Evolutionary conservation across 108 stramenopile species (phyloP), one percentile per base, ranked within the genome.

Genomic region (Nitzschia sp.): DNA sequence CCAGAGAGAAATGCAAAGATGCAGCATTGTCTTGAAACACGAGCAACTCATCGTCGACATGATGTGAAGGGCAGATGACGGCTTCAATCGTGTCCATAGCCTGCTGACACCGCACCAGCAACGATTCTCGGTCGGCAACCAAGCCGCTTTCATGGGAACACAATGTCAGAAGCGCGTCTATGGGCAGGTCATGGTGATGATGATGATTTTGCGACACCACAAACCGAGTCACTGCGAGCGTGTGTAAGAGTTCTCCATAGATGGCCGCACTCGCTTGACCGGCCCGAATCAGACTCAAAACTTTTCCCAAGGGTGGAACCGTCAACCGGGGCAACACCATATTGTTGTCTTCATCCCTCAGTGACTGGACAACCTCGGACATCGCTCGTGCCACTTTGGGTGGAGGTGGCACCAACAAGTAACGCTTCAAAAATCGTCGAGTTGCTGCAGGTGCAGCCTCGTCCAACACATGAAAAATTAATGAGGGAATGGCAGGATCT

Each of bases 211-310:
- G 32, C 8, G 55, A 74, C 34, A 80, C 47, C 25, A 76, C 48
- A 34, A 72, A 63, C 58, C 5, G 26, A 0, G 85, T 83, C 3
- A 86, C 73, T 58, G 80, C 66, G n/a, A 94, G 61, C 22, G 79
- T 72, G 21, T 73, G 70, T 4, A 89, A 36, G n/a, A 92, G 46
- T 47, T 91, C 85, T 3, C 89, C 74, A 78, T 85, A 91, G 16
- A 94, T 84, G 8, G 78, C 25, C 2, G 89, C 90, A 45, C 85
- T 80, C 1, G 93, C 93, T 63, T 94, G 89, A 8, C 89, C 89
- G n/a, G 87, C 89, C 26, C 84, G 81, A 46, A 94, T 76, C 75
- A 91, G 53, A 25, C 85, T 75, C 16, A 87, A 44, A 13, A 90
- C 75, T 63, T 91, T 91, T 0, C 90, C 93, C 0, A 89, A 55